Evolutionary conservation across 23 red algal species (phyloP), one percentile per base, ranked within the genome.

Genomic region (Chondrus crispus): DNA sequence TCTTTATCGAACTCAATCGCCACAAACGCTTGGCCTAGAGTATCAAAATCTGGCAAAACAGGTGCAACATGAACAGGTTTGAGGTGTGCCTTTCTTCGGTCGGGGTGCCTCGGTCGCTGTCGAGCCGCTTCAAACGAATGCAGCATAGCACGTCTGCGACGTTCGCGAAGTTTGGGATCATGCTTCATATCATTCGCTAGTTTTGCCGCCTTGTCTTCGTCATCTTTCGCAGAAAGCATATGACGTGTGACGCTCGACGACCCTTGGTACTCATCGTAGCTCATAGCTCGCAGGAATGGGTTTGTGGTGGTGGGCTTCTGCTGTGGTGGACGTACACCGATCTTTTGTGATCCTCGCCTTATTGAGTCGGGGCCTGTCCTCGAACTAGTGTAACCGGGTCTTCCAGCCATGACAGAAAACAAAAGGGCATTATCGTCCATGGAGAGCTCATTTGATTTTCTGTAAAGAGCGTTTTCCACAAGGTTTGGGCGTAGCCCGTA

Each of bases 261-360:
- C 47, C 76, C 42, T 43, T 53, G 50, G 40, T 92, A 92, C 40
- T 92, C 89, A 30, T 92, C 89, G 51, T 92, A 92, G 39, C 73
- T 68, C 89, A 92, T 92, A 46, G 76, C 39, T 53, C 89, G 48
- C 89, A 92, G 82, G 76, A 75, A 92, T 19, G 89, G 89, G 38
- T 42, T 73, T 35, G 78, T 72, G 41, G 55, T 73, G 43, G 60
- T 72, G 10, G 50, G 49, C 38, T 68, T 58, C 11, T 46, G 45
- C 30, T 62, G 84, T 9, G 84, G 84, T 30, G 84, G 84, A 18
- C 53, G 69, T 40, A 62, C 72, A 58, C 72, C 52, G 37, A 41
- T 22, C 22, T 47, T 47, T 22, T 76, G 37, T 20, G 37, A 26
- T 26, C 71, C 71, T 41, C 71, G 26, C 18, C 60, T 22, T 19